A percentile compares a stretch with the other conserved stretches of the same genome.
Evolutionary conservation across 208 protist species (phyloP).

Genomic region (Wallacemonas sp.): DNA sequence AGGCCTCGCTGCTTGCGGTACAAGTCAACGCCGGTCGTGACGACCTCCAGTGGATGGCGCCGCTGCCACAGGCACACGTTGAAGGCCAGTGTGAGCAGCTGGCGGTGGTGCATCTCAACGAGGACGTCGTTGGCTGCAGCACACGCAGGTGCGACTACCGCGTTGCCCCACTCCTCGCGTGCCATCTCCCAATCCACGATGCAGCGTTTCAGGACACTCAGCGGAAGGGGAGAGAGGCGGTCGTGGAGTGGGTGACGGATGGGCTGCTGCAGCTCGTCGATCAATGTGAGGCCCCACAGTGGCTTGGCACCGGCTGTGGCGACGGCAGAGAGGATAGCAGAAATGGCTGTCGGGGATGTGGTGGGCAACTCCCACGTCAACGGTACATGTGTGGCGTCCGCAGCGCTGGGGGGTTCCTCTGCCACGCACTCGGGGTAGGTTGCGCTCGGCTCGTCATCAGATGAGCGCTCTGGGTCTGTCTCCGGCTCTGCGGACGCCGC

Average conservation of each 20-base stretch:
- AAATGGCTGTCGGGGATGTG: not conserved
- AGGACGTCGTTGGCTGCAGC: slow-evolving; percentile 6
- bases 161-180: slow-evolving; percentile 21
- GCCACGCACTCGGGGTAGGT: too few relatives aligned
- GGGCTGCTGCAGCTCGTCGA: not conserved
- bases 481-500: too few relatives aligned
- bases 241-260: not conserved
- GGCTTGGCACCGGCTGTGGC: not conserved
- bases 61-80: slow-evolving; percentile 80
- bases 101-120: not conserved
- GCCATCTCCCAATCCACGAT: slow-evolving; percentile 15
- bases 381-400: not conserved
- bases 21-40: slow-evolving; percentile 41
- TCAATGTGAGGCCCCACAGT: not conserved
- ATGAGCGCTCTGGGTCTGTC: too few relatives aligned
- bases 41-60: slow-evolving; percentile 54
- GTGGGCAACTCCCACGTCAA: not conserved
- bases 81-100: slow-evolving; percentile 40
- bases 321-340: not conserved
- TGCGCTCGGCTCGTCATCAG: too few relatives aligned
- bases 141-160: slow-evolving; percentile 19
- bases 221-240: slow-evolving; percentile 22
- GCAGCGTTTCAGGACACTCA: slow-evolving; percentile 23
- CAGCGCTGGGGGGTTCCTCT: too few relatives aligned
- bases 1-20: slow-evolving; percentile 18